These are phyloP conservation scores for Ustilago crameri DNA, from an alignment of 1,284 basidiomycete species.

Conservation along the genomic window DNA sequence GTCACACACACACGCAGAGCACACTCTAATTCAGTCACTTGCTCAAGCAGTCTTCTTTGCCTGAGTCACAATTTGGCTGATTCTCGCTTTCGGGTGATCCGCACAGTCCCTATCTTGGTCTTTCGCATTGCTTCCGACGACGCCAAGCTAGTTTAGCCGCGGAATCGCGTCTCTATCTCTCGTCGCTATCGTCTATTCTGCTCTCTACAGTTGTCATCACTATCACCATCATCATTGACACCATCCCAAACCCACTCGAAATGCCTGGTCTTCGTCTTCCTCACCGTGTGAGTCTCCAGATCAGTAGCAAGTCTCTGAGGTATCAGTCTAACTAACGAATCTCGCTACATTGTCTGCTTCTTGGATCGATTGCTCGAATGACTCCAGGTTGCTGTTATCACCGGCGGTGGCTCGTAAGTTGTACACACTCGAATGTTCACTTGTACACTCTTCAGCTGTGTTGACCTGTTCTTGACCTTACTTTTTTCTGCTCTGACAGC, in stretches of 20 bases:
- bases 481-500: slow-evolving; percentile 10
- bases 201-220: background rate
- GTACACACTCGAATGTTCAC: background rate
- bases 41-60: no score
- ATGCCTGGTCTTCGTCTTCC: slow-evolving; percentile 55
- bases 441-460: background rate
- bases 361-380: no score
- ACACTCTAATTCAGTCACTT: no score
- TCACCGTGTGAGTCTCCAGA: slow-evolving; percentile 30
- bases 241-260: background rate
- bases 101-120: no score
- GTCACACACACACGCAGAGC: no score
- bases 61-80: no score
- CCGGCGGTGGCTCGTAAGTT: slow-evolving; percentile 78
- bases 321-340: background rate
- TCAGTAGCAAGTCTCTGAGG: background rate
- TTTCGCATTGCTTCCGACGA: no score
- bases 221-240: slow-evolving; percentile 12
- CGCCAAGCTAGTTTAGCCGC: no score
- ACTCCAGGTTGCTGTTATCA: slow-evolving; percentile 80
- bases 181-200: no score
- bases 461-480: background rate
- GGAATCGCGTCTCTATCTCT: no score
- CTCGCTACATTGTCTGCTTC: no score
- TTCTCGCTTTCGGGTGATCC: no score